These are phyloP conservation scores for Saccharomycopsis sp. DNA, from an alignment of 805 yeast species.

Conservation along the genomic window DNA sequence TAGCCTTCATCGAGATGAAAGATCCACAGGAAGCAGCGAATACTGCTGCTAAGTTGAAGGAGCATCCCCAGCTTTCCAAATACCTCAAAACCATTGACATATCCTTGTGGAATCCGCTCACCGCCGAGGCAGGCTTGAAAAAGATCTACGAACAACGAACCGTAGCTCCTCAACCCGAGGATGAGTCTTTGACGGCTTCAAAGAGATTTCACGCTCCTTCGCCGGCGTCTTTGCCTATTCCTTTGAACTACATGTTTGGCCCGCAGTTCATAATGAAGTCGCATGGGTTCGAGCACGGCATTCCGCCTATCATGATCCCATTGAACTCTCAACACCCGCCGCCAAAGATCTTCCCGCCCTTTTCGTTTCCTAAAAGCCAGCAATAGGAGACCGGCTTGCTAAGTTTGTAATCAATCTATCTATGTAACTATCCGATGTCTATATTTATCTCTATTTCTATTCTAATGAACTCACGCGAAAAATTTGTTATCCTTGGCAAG, in stretches of 20 bases:
- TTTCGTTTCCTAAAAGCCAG: background rate
- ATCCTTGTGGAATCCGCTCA: background rate
- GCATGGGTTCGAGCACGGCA: background rate
- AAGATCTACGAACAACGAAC: background rate
- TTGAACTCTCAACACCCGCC: background rate
- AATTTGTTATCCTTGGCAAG: too few species aligned
- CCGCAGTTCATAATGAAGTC: background rate
- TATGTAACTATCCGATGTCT: too few species aligned
- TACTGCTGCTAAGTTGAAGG: conserved; percentile 2
- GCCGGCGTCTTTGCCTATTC: background rate
- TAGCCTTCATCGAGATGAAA: conserved; percentile 13
- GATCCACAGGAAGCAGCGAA: conserved; percentile 1
- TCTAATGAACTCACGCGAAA: too few species aligned
- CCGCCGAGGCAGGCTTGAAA: background rate
- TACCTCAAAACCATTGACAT: background rate
- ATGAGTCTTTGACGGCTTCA: background rate
- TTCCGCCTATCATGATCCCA: background rate
- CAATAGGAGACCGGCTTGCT: background rate
- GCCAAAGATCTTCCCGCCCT: too few species aligned
- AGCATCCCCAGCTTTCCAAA: background rate
- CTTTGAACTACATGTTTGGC: background rate
- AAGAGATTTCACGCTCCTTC: background rate
- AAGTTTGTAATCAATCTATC: too few species aligned
- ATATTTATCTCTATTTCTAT: too few species aligned
- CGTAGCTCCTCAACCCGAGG: background rate